Base-by-base conservation (phyloP, 2,329 filamentous ascomycete genomes). In the Botrytis hyacinthi region DNA sequence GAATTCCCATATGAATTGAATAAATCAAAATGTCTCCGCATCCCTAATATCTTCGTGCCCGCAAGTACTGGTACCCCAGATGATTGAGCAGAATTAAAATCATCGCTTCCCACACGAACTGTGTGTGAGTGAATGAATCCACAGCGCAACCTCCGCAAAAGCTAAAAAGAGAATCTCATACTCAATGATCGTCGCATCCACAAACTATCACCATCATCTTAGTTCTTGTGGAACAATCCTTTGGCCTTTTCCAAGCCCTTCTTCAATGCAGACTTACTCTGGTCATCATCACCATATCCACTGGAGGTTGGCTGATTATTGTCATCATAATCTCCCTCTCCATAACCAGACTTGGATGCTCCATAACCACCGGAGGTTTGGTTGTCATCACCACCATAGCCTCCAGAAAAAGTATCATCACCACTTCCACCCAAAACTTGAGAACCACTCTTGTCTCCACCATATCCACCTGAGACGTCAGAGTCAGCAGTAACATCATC, bases 201-300 rank as follows among this genome's bases (percentile, higher is more conserved):
- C 29, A 46, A 46, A n/a, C 2, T 20, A 42, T 42, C 54, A 9
- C 16, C 35, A 42, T 20, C 6, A 22, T 5, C 26, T 67, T n/a
- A 72, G 26, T 68, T 7, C 29, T 68, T 37, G 10, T 37, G 18
- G 37, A 60, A 46, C 22, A 68, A 60, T 14, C 68, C 46, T 29
- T 72, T 72, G 29, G 40, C 61, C 29, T 37, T 67, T 9, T 72
- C 42, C 37, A 60, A 37, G n/a, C 61, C 70, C 9, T 72, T 67
- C 62, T 72, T 67, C 20, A 42, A 68, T 57, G 62, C 37, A 68
- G 70, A 68, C 32, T 29, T 22, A 3, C 22, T 22, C 35, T 68
- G 20, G 12, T 48, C 48, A 37, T n/a, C 6, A n/a, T 42, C 37
- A 32, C n/a, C 26, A 72, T 72, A 72, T 18, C 70, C 48, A 57